Base-by-base conservation (phyloP, 345 rosid genomes). In the Durio zibethinus region DNA sequence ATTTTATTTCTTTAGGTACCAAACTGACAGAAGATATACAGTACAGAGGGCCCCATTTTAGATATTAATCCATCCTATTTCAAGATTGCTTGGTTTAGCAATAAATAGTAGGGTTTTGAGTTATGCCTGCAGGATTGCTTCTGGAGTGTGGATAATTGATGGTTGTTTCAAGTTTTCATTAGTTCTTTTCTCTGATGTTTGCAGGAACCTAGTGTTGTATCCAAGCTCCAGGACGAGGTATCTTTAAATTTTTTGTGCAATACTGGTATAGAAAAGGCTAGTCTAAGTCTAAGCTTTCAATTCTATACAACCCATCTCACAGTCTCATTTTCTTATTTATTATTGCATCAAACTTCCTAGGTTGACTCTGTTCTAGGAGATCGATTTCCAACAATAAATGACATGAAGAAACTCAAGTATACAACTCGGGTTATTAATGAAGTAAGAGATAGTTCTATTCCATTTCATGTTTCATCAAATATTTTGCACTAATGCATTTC, bases 221-320 rank as follows among this genome's bases (percentile, higher is more conserved):
- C 94, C 75, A 92, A 93, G 85, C 93, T 95, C 72, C 99, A 93
- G 82, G 84, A 88, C 45, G 99, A 95, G 98, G 98, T 93, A 85
- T 47, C 33, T 15, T 70, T n/a, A 15, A 61, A 52, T 6, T 63
- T 60, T 70, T 48, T 56, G 61, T 50, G n/a, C 10, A 73, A 75
- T 66, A 38, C 42, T 3, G 29, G 36, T 61, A 12, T 36, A 20
- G 42, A 14, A 72, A 60, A 20, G 7, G 12, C 36, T 68, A 59
- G 60, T 56, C 5, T 29, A 25, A 59, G 60, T 56, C 5, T 29
- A 25, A 77, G 67, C 35, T 79, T 54, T 77, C 18, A 73, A 33
- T 78, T 16, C 61, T 73, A 12, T 35, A 16, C 35, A 31, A 71
- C 27, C 48, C 8, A 11, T 71, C 61, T 71, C 45, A 71, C 35